phyloP scores from a whole-genome alignment of 331 rosid species.

The Spiraea crenata region DNA sequence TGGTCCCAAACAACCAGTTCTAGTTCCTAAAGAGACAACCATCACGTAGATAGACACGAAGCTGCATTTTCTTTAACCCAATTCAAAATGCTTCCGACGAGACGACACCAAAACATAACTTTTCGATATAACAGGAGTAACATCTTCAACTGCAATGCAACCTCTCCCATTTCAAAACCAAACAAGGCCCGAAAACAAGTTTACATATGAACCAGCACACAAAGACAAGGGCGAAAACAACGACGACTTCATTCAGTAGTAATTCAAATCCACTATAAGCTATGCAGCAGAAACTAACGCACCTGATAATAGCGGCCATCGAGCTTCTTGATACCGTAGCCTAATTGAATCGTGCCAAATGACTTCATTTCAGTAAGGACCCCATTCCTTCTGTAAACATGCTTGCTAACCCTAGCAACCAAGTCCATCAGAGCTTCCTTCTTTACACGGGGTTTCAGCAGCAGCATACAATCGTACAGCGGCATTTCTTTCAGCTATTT shows the following conservation, averaged over 20 bases:
- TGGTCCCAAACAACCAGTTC: neutral
- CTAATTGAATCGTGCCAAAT: slow-evolving; percentile 67
- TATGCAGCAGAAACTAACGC: neutral
- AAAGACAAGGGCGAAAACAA: neutral
- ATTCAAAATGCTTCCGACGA: neutral
- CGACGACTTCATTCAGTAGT: neutral
- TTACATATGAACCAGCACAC: neutral
- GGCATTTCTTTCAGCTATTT: slow-evolving; percentile 50
- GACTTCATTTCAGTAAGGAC: slow-evolving; percentile 57
- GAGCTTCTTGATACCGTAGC: slow-evolving; percentile 84
- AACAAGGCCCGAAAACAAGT: no score
- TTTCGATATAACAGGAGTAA: no score
- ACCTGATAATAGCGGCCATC: slow-evolving; percentile 91
- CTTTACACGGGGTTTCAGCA: slow-evolving; percentile 65
- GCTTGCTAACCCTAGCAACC: slow-evolving; percentile 75
- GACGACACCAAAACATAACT: no score
- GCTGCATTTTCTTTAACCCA: neutral
- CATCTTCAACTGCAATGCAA: no score
- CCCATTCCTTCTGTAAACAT: slow-evolving; percentile 74
- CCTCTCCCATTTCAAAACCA: no score
- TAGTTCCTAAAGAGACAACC: neutral
- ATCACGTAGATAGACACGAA: neutral
- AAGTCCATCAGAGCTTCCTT: slow-evolving; percentile 58
- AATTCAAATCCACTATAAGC: neutral
- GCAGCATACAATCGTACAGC: slow-evolving; percentile 85